Base-by-base conservation (phyloP, 2,329 filamentous ascomycete species). In the Colletotrichum cereale region DNA sequence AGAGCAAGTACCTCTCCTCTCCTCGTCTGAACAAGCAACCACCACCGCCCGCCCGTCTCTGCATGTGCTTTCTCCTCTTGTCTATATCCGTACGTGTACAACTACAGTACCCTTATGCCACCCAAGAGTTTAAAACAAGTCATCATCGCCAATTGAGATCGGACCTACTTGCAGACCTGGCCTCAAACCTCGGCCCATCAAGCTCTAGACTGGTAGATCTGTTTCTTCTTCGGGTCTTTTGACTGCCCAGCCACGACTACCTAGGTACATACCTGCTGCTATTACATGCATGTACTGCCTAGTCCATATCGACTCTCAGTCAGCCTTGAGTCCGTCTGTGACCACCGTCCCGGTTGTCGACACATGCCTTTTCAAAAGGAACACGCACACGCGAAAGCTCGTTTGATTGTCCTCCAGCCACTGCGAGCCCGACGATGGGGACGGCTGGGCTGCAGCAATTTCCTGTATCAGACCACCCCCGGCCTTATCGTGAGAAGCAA, bases 141-240 rank as follows among this genome's bases (percentile, higher is more conserved):
- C 65, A 67, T 60, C 65, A 67, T 58, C 52, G 47, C 52, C 68
- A 55, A 36, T 21, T 2, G 65, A 62, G 57, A 71, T 53, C 58
- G 42, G 65, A 50, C 44, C 44, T 48, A n/a, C n/a, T n/a, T n/a
- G n/a, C n/a, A 31, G n/a, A 40, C 21, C 7, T 47, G n/a, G 44
- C 44, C n/a, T 47, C 24, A n/a, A 11, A 24, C 65, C 65, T 63
- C 36, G 65, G 58, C 24, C 65, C 42, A 71, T 57, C 34, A n/a
- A 56, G 65, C 57, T 71, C 68, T 71, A 26, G 65, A 58, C 64
- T 57, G 42, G 38, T 26, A 58, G n/a, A 67, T 67, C 58, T 62
- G 57, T 58, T 61, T 36, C 67, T 62, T 16, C 42, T 67, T 48
- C 67, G 60, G 42, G 56, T 44, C 40, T 40, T 44, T 26, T 52